Conservation (phyloP, 495 filamentous ascomycete species). For the Aspergillus baeticus region DNA sequence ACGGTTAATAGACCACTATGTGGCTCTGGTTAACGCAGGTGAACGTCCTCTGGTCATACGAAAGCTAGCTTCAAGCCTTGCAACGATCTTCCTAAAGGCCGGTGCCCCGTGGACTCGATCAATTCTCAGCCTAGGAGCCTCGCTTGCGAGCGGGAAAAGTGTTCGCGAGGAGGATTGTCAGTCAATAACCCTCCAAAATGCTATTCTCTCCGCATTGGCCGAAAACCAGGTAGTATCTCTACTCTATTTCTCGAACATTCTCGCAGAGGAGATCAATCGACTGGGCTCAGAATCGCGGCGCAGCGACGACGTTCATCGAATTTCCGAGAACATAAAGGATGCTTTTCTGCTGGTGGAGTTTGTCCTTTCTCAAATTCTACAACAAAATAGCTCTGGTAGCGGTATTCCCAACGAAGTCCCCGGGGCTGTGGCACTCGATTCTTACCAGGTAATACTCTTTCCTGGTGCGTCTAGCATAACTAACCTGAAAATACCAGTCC, state of each 20-base stretch:
- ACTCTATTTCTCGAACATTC: constrained; percentile 68
- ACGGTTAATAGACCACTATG: constrained; percentile 66
- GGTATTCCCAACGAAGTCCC: constrained; percentile 21
- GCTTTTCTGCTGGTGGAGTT: constrained; percentile 38
- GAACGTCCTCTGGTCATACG: constrained; percentile 66
- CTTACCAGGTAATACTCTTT: constrained; percentile 32
- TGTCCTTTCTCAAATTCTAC: constrained; percentile 33
- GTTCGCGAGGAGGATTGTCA: constrained; percentile 49
- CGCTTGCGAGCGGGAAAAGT: constrained; percentile 52
- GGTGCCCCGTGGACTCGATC: constrained; percentile 66
- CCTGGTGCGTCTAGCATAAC: background rate
- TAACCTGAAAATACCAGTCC: constrained; percentile 17
- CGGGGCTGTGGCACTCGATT: constrained; percentile 33
- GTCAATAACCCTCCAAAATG: constrained; percentile 44
- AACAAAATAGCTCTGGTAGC: constrained; percentile 24
- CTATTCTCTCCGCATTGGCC: constrained; percentile 49
- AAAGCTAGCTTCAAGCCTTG: constrained; percentile 82
- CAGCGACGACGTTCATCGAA: constrained; percentile 19
- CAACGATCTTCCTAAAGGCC: constrained; percentile 75
- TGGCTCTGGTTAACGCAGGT: constrained; percentile 55
- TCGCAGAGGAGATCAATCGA: constrained; percentile 76
- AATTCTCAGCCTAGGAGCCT: constrained; percentile 65
- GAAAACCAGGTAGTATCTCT: constrained; percentile 54
- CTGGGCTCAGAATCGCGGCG: constrained; percentile 20
- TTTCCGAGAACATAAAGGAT: constrained; percentile 36